Evolutionary conservation across 192 early-diverging fungal genomes (phyloP), one percentile per base, ranked within the genome.

Genomic region (Pilaira anomala): DNA sequence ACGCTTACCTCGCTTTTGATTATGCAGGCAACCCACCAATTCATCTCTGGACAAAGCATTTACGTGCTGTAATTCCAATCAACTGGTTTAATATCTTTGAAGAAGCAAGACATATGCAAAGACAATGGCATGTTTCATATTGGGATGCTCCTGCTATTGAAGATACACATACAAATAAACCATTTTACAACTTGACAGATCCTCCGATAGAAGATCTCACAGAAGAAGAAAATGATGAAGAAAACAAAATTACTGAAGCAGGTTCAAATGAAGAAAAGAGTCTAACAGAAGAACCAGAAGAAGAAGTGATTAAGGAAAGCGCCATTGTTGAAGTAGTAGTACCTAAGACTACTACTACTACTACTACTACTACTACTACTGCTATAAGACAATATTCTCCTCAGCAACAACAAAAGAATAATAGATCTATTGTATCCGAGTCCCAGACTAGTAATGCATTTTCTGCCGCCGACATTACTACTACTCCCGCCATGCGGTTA

Each of bases 71-170:
- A 4, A 55, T 75, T 22, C 73, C 73, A 16, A 50, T 57, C 4
- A 75, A 75, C 28, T 75, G 73, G 73, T 69, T 69, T 57, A 40
- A 36, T 44, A 59, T 75, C 22, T 69, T 75, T 62, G 73, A 75
- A 42, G 73, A 75, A 69, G 73, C 67, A 4, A 56, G 73, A 28
- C 57, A 68, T 41, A 66, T 61, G 41, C 70, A 72, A 24, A 39
- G 64, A 40, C 63, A 62, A 50, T 72, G 70, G 70, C 55, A 58
- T 7, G 19, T 41, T 13, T 19, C 39, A 19, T 22, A 22, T 25
- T 22, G 40, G 19, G 56, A 26, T 9, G 12, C 33, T 16, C 56
- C 33, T 58, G 22, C 21, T 21, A 4, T 58, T 12, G 56, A 24
- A 25, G 19, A 19, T 6, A 9, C 33, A n/a, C n/a, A n/a, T n/a